Percentiles rank a stretch among this genome's conserved stretches.
Conservation (phyloP, 768 basidiomycete species). For the Favolaschia claudopus region DNA sequence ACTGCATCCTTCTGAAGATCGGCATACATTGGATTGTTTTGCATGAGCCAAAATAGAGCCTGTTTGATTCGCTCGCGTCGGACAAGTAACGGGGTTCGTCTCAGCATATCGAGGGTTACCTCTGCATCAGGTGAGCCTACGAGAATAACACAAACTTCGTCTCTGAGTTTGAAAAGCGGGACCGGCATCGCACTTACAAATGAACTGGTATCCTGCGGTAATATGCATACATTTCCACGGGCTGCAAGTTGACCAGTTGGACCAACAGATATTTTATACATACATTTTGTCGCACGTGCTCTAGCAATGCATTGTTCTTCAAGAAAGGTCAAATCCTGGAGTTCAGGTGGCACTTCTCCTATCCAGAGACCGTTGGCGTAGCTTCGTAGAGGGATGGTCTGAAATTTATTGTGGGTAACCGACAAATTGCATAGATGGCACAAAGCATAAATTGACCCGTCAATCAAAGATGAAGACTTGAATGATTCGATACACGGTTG, state of each 20-base stretch:
- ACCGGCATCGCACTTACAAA: conserved; percentile 12
- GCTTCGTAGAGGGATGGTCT: conserved; percentile 14
- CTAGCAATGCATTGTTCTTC: conserved; percentile 27
- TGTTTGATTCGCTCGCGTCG: not conserved
- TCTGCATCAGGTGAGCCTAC: conserved; percentile 19
- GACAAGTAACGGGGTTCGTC: conserved; percentile 14
- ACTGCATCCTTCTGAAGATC: conserved; percentile 8
- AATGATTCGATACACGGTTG: not conserved
- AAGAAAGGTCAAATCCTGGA: conserved; percentile 17
- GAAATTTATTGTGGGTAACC: conserved; percentile 1
- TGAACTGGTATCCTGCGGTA: conserved; percentile 18
- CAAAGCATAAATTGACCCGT: not conserved
- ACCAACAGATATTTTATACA: conserved; percentile 20
- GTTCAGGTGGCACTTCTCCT: conserved; percentile 10
- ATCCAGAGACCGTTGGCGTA: conserved; percentile 30
- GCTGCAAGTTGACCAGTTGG: conserved; percentile 24
- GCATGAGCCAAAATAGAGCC: conserved; percentile 12
- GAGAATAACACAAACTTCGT: conserved; percentile 25
- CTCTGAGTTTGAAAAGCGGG: conserved; percentile 12
- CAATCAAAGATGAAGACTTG: not conserved
- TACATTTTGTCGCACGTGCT: conserved; percentile 15
- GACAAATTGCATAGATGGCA: not conserved
- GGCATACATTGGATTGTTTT: conserved; percentile 20
- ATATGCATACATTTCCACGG: conserved; percentile 22
- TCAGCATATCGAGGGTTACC: conserved; percentile 11